Evolutionary conservation across 2,329 filamentous ascomycete species (phyloP), one percentile per base, ranked within the genome.

Genomic region (Pestalotiopsis sp.): DNA sequence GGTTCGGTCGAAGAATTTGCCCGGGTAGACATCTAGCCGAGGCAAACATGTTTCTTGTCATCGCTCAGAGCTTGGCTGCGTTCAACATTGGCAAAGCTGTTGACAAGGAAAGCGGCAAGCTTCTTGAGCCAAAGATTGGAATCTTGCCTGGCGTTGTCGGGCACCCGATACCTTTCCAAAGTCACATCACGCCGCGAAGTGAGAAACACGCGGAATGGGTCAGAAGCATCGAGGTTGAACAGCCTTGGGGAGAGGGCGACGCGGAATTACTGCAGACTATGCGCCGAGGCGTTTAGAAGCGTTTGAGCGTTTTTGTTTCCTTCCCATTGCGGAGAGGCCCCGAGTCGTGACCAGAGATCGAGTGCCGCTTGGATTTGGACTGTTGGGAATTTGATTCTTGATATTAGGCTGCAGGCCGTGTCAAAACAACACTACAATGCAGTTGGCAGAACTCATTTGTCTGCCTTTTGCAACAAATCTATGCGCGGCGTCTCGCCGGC

Each of bases 1-100:
- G 71, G 4, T 72, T 66, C 38, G 71, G 71, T 3, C 52, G 71
- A n/a, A 67, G 71, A 1, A 65, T 66, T 17, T 72, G 71, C 59
- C 70, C 70, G 0, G 71, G 71, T 0, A 52, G 68, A 36, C 41
- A 67, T 31, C 66, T 72, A 14, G 71, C 70, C 12, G 71, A 72
- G 36, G n/a, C 65, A 3, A 67, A 66, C 13, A 49, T 72, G 57
- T 72, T 67, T 58, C 20, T 72, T 14, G 70, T 67, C 14, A 52
- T 72, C 36, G 82, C 78, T 2, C 81, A 82, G 57, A 75, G 78
- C 0, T 73, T 86, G 14, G 75, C 83, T 0, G 81, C 81, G 0
- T 85, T 86, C 65, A 75, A 78, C 4, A 79, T 87, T 14, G 70
- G 68, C 11, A 83, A 83, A 67, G 70, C 71, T 0, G 67, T 81